A percentile compares a stretch with the other conserved stretches of the same genome.
Conservation (phyloP, 1,284 basidiomycete genomes). For the Erythrobasidium hasegawianum region DNA sequence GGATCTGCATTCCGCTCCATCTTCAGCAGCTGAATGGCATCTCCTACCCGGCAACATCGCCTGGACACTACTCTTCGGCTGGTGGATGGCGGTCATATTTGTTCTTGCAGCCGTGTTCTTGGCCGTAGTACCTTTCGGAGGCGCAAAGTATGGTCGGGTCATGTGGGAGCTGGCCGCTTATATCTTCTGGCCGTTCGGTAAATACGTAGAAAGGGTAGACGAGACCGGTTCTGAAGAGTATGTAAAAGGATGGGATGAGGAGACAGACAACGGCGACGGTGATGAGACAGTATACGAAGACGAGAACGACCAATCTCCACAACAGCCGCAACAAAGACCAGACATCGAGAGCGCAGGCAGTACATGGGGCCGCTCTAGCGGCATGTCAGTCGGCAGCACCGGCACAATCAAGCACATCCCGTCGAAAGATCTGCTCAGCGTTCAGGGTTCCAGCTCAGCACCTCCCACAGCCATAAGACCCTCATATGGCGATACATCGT, state of each 20-base stretch:
- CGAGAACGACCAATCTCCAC: slow-evolving; percentile 44
- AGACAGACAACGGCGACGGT: slow-evolving; percentile 28
- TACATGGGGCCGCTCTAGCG: slow-evolving; percentile 34
- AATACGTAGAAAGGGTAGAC: slow-evolving; percentile 88
- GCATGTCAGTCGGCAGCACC: slow-evolving; percentile 17
- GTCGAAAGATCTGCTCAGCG: not conserved
- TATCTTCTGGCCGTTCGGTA: slow-evolving; percentile 96
- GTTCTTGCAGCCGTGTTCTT: slow-evolving; percentile 65
- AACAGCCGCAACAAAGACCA: no score
- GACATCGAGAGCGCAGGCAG: slow-evolving; percentile 37
- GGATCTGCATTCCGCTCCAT: slow-evolving; percentile 86
- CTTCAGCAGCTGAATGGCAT: slow-evolving; percentile 84
- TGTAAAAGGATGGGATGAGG: slow-evolving; percentile 36
- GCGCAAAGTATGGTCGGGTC: slow-evolving; percentile 77
- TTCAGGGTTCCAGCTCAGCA: not conserved
- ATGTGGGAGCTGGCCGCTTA: slow-evolving; percentile 93
- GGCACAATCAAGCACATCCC: slow-evolving; percentile 21
- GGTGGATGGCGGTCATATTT: slow-evolving; percentile 81
- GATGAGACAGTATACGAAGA: slow-evolving; percentile 52
- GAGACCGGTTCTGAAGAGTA: slow-evolving; percentile 41
- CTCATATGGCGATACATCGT: not conserved
- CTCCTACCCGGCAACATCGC: slow-evolving; percentile 82
- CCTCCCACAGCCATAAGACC: not conserved
- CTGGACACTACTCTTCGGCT: slow-evolving; percentile 82
- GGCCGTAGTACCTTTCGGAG: slow-evolving; percentile 68